Evolutionary conservation across 306 rosid species (phyloP).

Genomic region (Canavalia ensiformis): DNA sequence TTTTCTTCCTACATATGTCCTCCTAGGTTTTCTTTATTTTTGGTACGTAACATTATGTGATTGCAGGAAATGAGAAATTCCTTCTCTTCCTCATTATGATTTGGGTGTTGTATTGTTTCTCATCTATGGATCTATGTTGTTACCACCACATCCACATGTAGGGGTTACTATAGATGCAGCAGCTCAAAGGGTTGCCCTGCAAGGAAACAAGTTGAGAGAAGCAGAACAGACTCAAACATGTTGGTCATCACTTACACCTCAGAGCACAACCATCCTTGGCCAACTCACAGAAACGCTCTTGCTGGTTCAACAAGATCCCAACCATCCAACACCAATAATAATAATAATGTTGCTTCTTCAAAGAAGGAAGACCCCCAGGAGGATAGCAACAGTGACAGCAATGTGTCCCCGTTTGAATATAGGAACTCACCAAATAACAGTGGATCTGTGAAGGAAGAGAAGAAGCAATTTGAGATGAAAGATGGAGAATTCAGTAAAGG

Average conservation of each 20-base stretch:
- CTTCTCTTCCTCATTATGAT: not conserved
- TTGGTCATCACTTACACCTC: slow-evolving; percentile 88
- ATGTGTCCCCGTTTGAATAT: slow-evolving; percentile 24
- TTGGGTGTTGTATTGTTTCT: not conserved
- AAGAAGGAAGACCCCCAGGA: slow-evolving; percentile 50
- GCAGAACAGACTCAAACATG: slow-evolving; percentile 87
- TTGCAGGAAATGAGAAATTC: not conserved
- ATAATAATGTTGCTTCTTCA: slow-evolving; percentile 4
- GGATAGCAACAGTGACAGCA: slow-evolving; percentile 45
- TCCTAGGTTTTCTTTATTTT: too few relatives aligned
- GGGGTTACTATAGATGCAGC: slow-evolving; percentile 92
- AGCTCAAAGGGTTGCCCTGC: slow-evolving; percentile 93
- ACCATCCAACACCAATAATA: slow-evolving; percentile 48
- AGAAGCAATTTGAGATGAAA: slow-evolving; percentile 48
- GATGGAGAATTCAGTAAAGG: slow-evolving; percentile 55
- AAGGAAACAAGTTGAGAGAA: slow-evolving; percentile 87
- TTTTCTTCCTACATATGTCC: too few relatives aligned
- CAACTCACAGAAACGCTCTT: slow-evolving; percentile 82
- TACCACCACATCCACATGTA: slow-evolving; percentile 41
- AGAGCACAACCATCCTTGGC: slow-evolving; percentile 96
- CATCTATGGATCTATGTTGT: not conserved
- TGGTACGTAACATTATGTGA: slow-evolving; percentile 5
- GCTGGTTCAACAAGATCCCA: slow-evolving; percentile 79
- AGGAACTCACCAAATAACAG: slow-evolving; percentile 21
- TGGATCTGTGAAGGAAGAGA: slow-evolving; percentile 55